Evolutionary conservation across 441 rosid species (phyloP).

Genomic region (Omphalea diandra): DNA sequence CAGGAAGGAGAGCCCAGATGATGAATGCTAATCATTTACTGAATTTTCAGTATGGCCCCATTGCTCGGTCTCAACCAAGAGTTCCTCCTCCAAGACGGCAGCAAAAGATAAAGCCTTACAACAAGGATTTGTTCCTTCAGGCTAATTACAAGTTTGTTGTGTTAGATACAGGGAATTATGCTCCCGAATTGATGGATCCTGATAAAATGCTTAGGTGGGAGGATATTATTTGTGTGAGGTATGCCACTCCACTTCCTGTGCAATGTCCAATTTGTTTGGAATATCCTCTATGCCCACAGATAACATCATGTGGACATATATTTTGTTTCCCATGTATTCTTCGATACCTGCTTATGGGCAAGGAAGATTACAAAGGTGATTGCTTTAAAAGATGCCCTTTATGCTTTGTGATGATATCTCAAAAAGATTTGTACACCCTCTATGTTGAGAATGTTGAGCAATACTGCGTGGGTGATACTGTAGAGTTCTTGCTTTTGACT

Average conservation of each 20-base stretch:
- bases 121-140: conserved; percentile 89
- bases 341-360: conserved; percentile 72
- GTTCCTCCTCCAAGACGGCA: conserved; percentile 69
- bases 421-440: conserved; percentile 73
- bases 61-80: conserved; percentile 54
- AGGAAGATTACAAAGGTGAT: conserved; percentile 64
- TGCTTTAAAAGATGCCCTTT: conserved; percentile 85
- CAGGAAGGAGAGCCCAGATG: conserved; percentile 72
- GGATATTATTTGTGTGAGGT: conserved; percentile 79
- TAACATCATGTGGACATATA: conserved; percentile 93
- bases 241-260: conserved; percentile 71
- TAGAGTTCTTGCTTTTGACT: conserved; percentile 79
- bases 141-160: conserved; percentile 97
- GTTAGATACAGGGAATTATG: conserved; percentile 67
- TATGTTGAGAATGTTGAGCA: conserved; percentile 71
- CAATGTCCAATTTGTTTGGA: conserved; percentile 98
- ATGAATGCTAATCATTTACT: conserved; percentile 82
- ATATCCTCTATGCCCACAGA: conserved; percentile 88
- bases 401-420: conserved; percentile 89
- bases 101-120: conserved; percentile 76
- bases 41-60: conserved; percentile 94
- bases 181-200: conserved; percentile 80
- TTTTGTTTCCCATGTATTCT: conserved; percentile 96
- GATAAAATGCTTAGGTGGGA: conserved; percentile 94
- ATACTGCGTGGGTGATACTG: conserved; percentile 55